Conservation (phyloP, 305 asterid genomes). For the Withania somnifera region DNA sequence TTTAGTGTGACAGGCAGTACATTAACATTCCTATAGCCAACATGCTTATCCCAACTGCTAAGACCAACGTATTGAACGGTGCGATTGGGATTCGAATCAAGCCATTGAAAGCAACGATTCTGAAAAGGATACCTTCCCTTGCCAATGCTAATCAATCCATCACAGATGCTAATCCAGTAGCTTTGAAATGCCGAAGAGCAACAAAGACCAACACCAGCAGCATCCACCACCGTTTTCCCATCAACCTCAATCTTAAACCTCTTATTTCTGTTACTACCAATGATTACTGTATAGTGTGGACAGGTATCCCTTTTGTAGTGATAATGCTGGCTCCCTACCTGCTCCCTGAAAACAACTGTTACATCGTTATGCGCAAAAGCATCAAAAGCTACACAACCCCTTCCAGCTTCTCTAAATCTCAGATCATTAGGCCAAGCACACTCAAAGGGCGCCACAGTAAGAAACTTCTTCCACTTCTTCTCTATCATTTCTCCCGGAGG, state of each 20-base stretch:
- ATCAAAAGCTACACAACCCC: conserved; percentile 94
- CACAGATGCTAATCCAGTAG: conserved; percentile 87
- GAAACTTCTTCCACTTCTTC: conserved; percentile 54
- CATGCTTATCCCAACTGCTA: conserved; percentile 96
- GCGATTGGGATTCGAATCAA: conserved; percentile 75
- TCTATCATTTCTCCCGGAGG: conserved; percentile 30
- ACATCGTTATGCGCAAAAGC: conserved; percentile 95
- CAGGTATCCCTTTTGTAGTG: conserved; percentile 88
- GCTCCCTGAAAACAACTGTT: conserved; percentile 84
- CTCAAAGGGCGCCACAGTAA: conserved; percentile 90
- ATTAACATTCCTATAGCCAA: conserved; percentile 79
- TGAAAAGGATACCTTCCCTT: conserved; percentile 95
- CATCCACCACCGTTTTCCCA: conserved; percentile 84
- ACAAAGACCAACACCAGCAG: conserved; percentile 63
- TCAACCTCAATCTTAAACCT: conserved; percentile 71
- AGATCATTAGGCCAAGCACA: conserved; percentile 89
- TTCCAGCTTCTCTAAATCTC: conserved; percentile 82
- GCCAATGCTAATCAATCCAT: conserved; percentile 90
- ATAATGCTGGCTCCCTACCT: conserved; percentile 84
- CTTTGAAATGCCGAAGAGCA: conserved; percentile 86
- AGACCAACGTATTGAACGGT: conserved; percentile 89
- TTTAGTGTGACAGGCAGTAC: conserved; percentile 75
- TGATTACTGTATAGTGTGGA: conserved; percentile 90
- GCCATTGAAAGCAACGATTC: conserved; percentile 90
- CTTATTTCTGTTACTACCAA: conserved; percentile 88